Evolutionary conservation across 2,329 filamentous ascomycete species (phyloP).

Genomic region (Talaromyces marneffei): DNA sequence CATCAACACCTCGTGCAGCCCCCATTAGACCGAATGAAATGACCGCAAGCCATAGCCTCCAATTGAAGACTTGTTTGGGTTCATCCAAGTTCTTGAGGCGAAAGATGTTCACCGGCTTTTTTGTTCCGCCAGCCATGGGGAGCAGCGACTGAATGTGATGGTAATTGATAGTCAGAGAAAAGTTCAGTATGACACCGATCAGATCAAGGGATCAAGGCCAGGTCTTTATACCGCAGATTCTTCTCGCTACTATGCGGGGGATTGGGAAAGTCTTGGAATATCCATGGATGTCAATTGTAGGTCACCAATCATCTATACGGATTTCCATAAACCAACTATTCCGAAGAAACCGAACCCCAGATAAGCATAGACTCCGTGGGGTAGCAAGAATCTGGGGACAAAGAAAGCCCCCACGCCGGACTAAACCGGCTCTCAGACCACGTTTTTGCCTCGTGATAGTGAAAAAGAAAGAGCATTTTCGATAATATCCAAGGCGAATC

Average conservation of each 20-base stretch:
- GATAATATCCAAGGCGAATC: not conserved
- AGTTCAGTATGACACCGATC: not conserved
- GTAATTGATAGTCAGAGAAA: not conserved
- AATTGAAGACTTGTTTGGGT: slow-evolving; percentile 64
- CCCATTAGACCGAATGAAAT: slow-evolving; percentile 65
- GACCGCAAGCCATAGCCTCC: slow-evolving; percentile 67
- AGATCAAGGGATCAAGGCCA: not conserved
- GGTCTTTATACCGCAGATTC: not conserved
- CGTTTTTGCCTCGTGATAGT: not conserved
- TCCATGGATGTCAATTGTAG: not conserved
- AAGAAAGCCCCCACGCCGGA: not conserved
- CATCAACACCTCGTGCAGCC: slow-evolving; percentile 65
- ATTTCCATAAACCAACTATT: not conserved
- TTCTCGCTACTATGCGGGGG: not conserved
- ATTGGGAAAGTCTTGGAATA: not conserved
- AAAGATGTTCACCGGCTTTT: slow-evolving; percentile 27
- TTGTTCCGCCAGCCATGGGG: slow-evolving; percentile 40
- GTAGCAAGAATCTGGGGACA: not conserved
- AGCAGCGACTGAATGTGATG: not conserved
- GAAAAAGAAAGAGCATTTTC: not conserved
- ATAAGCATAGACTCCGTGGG: not conserved
- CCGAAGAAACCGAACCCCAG: not conserved
- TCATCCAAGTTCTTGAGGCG: slow-evolving; percentile 37
- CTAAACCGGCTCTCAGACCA: not conserved
- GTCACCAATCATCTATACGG: not conserved